Base-by-base conservation (phyloP, 495 filamentous ascomycete species). In the Penicillium coffeae region DNA sequence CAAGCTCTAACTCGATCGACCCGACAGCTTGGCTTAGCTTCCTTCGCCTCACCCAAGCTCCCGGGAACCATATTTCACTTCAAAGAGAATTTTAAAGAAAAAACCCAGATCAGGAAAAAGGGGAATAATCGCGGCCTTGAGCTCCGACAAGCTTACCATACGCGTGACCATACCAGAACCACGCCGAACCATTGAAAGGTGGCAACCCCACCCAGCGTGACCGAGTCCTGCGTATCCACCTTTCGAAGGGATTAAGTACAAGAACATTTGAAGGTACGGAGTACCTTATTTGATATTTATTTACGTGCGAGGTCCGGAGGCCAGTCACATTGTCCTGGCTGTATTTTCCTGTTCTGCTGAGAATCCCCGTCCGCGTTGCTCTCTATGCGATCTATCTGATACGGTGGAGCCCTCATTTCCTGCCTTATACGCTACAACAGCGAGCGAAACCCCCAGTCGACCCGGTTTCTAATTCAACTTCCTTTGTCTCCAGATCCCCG, bases 371-470 rank as follows among this genome's bases (percentile, higher is more conserved):
- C n/a, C n/a, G n/a, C n/a, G n/a, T n/a, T n/a, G n/a, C n/a, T n/a
- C n/a, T n/a, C n/a, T n/a, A n/a, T n/a, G n/a, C 58, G 56, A 57
- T 52, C 55, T 51, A 60, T 60, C 62, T 53, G 59, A 59, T 51
- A 47, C 39, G 40, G 40, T 43, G 40, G 40, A 43, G 15, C 22
- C 25, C 9, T 33, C 25, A 30, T 30, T 30, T 30, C n/a, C n/a
- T n/a, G n/a, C n/a, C n/a, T n/a, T n/a, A n/a, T n/a, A n/a, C 20
- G 35, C 8, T n/a, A 33, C 4, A 18, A 37, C 6, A 37, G 5
- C 35, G 13, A 7, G 12, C 6, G 12, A 18, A 37, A 14, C 35
- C 35, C 35, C 35, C 13, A 7, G 4, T 10, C 10, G 4, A 30
- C 4, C 25, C 35, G 35, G 35, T 6, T n/a, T 37, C 35, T n/a